Evolutionary conservation across 257 asterid genomes (phyloP).

Genomic region (Solanum infundibuliforme): DNA sequence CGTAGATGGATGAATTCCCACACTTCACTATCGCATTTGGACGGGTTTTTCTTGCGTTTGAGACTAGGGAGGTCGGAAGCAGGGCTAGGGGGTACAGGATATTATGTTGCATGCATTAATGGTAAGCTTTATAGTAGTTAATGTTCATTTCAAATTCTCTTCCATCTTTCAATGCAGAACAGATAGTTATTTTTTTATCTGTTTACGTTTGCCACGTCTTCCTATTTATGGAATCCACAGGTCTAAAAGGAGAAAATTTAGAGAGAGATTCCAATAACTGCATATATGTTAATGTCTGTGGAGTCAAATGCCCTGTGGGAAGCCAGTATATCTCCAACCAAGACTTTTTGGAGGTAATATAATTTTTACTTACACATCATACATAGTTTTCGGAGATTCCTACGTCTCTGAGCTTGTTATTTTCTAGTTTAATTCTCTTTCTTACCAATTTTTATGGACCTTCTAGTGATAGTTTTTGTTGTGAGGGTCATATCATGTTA

Average conservation of each 20-base stretch:
- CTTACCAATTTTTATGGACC: not conserved
- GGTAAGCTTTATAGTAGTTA: conserved; percentile 15
- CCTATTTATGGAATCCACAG: conserved; percentile 9
- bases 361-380: not conserved
- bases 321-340: conserved; percentile 68
- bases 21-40: conserved; percentile 22
- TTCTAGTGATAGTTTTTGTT: not conserved
- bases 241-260: conserved; percentile 16
- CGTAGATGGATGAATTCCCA: conserved; percentile 48
- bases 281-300: conserved; percentile 51
- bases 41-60: conserved; percentile 62
- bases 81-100: conserved; percentile 42
- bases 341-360: conserved; percentile 62
- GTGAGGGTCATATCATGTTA: not conserved
- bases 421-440: not conserved
- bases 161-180: not conserved
- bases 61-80: conserved; percentile 47
- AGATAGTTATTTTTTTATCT: not conserved
- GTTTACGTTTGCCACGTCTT: not conserved
- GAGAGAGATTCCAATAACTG: conserved; percentile 20
- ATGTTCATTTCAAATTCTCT: not conserved
- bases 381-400: not conserved
- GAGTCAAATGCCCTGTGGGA: conserved; percentile 50
- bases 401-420: not conserved
- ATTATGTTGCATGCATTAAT: conserved; percentile 57